Percentiles rank a stretch among this genome's conserved stretches.
Conservation (phyloP, 805 yeast species). For the Cephaloascus fragrans region DNA sequence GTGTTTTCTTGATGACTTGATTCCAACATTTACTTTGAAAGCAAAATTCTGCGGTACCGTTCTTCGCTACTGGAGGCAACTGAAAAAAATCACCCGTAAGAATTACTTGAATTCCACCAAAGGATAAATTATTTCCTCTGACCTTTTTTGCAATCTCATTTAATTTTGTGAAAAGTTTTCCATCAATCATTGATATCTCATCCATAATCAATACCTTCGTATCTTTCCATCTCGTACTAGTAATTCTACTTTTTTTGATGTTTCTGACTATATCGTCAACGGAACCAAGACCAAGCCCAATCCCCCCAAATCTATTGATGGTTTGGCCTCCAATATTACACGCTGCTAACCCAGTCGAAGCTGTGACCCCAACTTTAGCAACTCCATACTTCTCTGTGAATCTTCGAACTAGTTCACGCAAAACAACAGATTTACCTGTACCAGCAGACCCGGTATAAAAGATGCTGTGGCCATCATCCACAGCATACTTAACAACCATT, state of each 20-base stretch:
- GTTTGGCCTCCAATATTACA: slow-evolving; percentile 89
- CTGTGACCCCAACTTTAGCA: slow-evolving; percentile 72
- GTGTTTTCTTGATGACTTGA: slow-evolving; percentile 49
- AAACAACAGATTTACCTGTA: slow-evolving; percentile 73
- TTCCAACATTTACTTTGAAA: slow-evolving; percentile 73
- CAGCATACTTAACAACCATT: slow-evolving; percentile 39
- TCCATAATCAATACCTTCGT: slow-evolving; percentile 74
- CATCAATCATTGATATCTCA: slow-evolving; percentile 93
- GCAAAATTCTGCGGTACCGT: slow-evolving; percentile 43
- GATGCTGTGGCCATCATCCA: slow-evolving; percentile 40
- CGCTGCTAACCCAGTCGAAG: slow-evolving; percentile 95
- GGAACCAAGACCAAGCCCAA: slow-evolving; percentile 64
- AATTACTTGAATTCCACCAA: slow-evolving; percentile 90
- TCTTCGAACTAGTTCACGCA: slow-evolving; percentile 51
- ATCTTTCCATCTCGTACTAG: slow-evolving; percentile 49
- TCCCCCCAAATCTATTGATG: slow-evolving; percentile 74
- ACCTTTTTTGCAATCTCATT: slow-evolving; percentile 60
- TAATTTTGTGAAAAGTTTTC: slow-evolving; percentile 62
- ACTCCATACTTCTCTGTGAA: slow-evolving; percentile 34
- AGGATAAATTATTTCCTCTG: slow-evolving; percentile 45
- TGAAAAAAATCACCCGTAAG: slow-evolving; percentile 96
- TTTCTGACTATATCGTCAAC: slow-evolving; percentile 33
- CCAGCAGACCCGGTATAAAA: slow-evolving; percentile 85
- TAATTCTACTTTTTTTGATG: slow-evolving; percentile 35
- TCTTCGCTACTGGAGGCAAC: slow-evolving; percentile 81